Evolutionary conservation across 805 yeast species (phyloP), one percentile per base, ranked within the genome.

Genomic region (Suhomyces pyralidae): DNA sequence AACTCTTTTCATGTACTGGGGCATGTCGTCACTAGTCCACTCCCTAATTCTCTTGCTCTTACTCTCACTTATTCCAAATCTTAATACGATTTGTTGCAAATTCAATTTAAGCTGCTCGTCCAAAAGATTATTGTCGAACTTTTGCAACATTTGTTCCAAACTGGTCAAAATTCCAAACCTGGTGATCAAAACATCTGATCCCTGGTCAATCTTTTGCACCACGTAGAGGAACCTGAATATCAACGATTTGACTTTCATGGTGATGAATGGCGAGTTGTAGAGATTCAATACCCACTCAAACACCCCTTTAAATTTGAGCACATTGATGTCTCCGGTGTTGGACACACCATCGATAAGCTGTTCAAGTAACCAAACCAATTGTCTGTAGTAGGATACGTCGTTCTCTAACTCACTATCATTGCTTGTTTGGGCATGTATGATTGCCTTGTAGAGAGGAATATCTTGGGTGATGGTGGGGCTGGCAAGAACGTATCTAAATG

Each of bases 261-360:
- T 69, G 22, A 77, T 54, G 58, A 76, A 83, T 32, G 86, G 84
- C 6, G 85, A 77, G 54, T 77, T 76, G 36, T 71, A 56, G 51
- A 86, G 67, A 53, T 83, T 82, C 61, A 86, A 58, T 1, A 81
- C 56, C 84, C 90, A 83, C 57, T 90, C 97, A 51, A 90, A 66
- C 2, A 86, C 77, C 6, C 84, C 85, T 51, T 73, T 77, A 47
- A 70, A 73, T 54, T 78, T 74, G 51, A 88, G 65, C 1, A 83
- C 63, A 24, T 74, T 69, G 49, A 88, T 73, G 62, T 90, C 96
- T 8, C 66, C 64, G 12, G 48, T 30, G 19, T 74, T 71, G 10
- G 73, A 77, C 2, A 80, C 64, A n/a, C 88, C 84, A 12, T 62
- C 55, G 4, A 69, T 67, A 36, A 90, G 61, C 12, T 70, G 70